Evolutionary conservation across 306 rosid genomes (phyloP), one percentile per base, ranked within the genome.

Genomic region (Lagenaria siceraria): DNA sequence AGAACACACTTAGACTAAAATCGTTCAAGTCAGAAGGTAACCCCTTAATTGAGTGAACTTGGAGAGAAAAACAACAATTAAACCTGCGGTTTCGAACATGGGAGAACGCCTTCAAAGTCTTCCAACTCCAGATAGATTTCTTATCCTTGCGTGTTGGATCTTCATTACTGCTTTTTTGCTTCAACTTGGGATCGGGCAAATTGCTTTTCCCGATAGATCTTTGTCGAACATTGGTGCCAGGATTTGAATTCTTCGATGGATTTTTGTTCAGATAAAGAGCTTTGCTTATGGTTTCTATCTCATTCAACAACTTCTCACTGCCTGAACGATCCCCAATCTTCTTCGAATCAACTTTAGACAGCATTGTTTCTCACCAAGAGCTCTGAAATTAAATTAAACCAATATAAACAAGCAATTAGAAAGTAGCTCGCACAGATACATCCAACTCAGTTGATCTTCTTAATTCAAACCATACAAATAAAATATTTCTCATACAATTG

Each of bases 81-180:
- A 95, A 92, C 82, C 81, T 90, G 18, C 86, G 85, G 76, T 76
- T 86, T 59, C 93, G 87, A 74, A 83, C 80, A 69, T 89, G 83
- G 6, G 93, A 89, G 64, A 90, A 78, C 6, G 96, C 87, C 85
- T 81, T 92, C 66, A 95, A 80, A 10, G 89, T 78, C 82, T 84
- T 94, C 96, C 98, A 94, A 82, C 85, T 83, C 98, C 97, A 95
- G 65, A 84, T 81, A 24, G 96, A 92, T 82, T 85, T 92, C 91
- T 95, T 95, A 61, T 95, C 97, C 87, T 92, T 92, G 70, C 68
- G 81, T 27, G 78, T 54, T 40, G 70, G 63, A 51, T 88, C 89
- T 25, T 87, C 92, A 52, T 83, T 80, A 29, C 38, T 72, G 14
- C 49, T 80, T 82, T 84, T 86, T 10, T 60, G 65, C 78, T 81